phyloP scores from a whole-genome alignment of 176 grass and related monocot genomes.

The Zoysia japonica region DNA sequence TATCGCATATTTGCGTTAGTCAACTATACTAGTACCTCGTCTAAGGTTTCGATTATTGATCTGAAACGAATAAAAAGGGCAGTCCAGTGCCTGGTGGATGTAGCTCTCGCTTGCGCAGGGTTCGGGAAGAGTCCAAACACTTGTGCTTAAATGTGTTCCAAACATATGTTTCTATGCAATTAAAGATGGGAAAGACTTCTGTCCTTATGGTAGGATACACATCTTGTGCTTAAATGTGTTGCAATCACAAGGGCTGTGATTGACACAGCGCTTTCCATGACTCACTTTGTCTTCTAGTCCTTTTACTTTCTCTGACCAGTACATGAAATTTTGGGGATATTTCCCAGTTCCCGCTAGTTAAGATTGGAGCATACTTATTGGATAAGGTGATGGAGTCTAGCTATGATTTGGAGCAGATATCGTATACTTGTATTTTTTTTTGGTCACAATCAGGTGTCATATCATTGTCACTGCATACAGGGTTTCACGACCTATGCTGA shows the following conservation, averaged over 20 bases:
- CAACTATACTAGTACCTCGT: neutral
- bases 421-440: neutral
- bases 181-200: neutral
- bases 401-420: neutral
- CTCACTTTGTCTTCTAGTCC: neutral
- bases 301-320: neutral
- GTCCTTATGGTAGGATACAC: neutral
- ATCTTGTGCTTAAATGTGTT: conserved; percentile 1
- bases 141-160: too few relatives aligned
- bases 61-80: neutral
- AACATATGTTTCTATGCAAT: neutral
- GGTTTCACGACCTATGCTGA: conserved; percentile 95
- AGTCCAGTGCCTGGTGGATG: too few relatives aligned
- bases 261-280: neutral
- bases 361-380: neutral
- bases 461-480: conserved; percentile 28
- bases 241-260: neutral
- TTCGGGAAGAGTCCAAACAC: too few relatives aligned
- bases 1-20: neutral
- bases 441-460: neutral
- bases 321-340: neutral
- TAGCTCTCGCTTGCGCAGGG: too few relatives aligned
- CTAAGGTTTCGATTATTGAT: neutral
- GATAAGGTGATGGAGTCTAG: neutral
- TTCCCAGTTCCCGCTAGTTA: neutral